Evolutionary conservation across 208 protist genomes (phyloP).

Genomic region (Crithidia sp.): DNA sequence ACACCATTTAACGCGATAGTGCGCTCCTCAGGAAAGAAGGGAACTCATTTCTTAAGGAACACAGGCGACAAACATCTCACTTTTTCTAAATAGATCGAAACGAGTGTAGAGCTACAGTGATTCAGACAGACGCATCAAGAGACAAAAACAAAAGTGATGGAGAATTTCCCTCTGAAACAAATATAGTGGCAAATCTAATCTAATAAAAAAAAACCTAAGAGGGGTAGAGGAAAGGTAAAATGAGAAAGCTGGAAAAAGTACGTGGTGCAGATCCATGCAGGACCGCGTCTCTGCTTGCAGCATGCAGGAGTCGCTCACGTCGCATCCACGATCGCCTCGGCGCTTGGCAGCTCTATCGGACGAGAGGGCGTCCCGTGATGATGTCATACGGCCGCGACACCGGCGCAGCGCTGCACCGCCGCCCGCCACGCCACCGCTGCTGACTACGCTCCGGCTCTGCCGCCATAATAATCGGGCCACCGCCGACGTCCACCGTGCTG

Average conservation of each 20-base stretch:
- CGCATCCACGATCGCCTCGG: no score
- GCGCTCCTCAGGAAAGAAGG: no score
- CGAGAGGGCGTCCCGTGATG: slow-evolving; percentile 57
- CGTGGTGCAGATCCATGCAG: no score
- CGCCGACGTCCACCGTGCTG: slow-evolving; percentile 44
- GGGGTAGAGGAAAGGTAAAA: background rate
- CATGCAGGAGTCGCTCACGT: no score
- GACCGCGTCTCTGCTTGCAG: no score
- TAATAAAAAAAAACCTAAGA: slow-evolving; percentile 8
- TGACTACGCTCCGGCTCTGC: background rate
- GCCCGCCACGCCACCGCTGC: slow-evolving; percentile 47
- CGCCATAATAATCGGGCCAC: background rate
- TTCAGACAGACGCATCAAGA: background rate
- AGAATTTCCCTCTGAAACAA: background rate
- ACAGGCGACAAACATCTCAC: background rate
- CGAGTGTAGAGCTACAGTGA: background rate
- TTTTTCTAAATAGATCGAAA: background rate
- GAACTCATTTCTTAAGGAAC: no score
- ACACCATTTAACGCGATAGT: no score
- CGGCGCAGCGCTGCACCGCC: slow-evolving; percentile 34
- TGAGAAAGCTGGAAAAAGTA: background rate
- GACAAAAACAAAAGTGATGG: background rate
- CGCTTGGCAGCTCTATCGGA: slow-evolving; percentile 1
- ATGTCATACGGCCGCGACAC: slow-evolving; percentile 59
- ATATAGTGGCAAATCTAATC: background rate